phyloP scores from a whole-genome alignment of 768 basidiomycete genomes.

The Auriscalpium orientale region DNA sequence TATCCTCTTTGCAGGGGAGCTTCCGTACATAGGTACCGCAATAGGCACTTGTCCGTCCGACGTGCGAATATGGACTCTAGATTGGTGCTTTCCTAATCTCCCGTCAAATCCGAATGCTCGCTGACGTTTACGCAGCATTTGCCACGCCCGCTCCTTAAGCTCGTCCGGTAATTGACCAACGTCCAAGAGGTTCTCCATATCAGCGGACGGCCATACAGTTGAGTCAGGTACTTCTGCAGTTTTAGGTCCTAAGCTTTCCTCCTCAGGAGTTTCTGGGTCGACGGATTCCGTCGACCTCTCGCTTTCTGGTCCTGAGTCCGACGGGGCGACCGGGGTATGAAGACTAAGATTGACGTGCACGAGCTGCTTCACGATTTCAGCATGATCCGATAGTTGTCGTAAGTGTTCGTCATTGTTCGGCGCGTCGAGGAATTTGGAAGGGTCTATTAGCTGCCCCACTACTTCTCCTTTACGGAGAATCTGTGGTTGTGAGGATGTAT shows the following conservation, averaged over 20 bases:
- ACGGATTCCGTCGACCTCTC: neutral
- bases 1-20: constrained; percentile 3
- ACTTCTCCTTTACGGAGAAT: neutral
- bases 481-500: neutral
- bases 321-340: no score
- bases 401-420: neutral
- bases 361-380: neutral
- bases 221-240: constrained; percentile 16
- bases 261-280: neutral
- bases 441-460: neutral
- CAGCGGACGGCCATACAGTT: constrained; percentile 5
- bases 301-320: no score
- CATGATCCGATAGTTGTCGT: no score
- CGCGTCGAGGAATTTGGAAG: neutral
- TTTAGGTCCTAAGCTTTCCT: constrained; percentile 25
- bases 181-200: neutral
- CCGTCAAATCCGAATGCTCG: constrained; percentile 21
- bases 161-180: neutral
- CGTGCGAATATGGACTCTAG: neutral
- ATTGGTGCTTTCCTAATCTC: constrained; percentile 13
- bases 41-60: neutral
- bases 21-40: constrained; percentile 4
- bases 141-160: neutral
- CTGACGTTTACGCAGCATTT: neutral
- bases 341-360: neutral